Percentiles rank a stretch among this genome's conserved stretches.
Conservation (phyloP, 257 asterid species). For the Solanum etuberosum region DNA sequence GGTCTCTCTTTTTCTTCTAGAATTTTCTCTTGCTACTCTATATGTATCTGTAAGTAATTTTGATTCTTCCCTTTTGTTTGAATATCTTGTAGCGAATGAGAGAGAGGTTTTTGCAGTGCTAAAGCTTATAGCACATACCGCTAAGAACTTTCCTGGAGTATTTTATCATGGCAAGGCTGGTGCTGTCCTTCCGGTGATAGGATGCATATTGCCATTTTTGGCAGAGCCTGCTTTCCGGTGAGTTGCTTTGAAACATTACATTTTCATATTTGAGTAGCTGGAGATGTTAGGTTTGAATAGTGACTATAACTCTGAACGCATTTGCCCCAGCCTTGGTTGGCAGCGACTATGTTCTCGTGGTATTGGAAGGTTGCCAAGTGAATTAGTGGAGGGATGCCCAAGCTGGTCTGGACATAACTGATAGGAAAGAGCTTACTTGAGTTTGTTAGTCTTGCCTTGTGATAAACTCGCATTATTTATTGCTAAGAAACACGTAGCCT, state of each 20-base stretch:
- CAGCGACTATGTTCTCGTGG: not conserved
- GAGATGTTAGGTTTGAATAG: not conserved
- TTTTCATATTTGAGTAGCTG: not conserved
- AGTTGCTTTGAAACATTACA: not conserved
- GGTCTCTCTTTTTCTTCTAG: conserved; percentile 17
- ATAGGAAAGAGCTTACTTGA: not conserved
- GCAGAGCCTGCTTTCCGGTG: conserved; percentile 70
- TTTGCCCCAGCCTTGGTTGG: not conserved
- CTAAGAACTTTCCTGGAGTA: conserved; percentile 74
- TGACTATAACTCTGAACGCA: not conserved
- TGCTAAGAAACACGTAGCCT: not conserved
- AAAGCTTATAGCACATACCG: conserved; percentile 54
- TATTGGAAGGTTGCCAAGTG: not conserved
- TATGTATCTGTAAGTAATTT: not conserved
- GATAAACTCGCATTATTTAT: not conserved
- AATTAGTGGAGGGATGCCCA: not conserved
- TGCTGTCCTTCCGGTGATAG: conserved; percentile 70
- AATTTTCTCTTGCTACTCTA: not conserved
- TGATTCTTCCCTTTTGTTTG: not conserved
- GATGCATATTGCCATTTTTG: conserved; percentile 52
- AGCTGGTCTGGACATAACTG: not conserved
- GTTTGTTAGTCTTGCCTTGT: not conserved
- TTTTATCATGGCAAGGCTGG: conserved; percentile 69
- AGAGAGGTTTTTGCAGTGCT: conserved; percentile 75
- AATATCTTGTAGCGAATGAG: conserved; percentile 40